Conservation (phyloP, 106 monocot genomes). For the Allium cepa region DNA sequence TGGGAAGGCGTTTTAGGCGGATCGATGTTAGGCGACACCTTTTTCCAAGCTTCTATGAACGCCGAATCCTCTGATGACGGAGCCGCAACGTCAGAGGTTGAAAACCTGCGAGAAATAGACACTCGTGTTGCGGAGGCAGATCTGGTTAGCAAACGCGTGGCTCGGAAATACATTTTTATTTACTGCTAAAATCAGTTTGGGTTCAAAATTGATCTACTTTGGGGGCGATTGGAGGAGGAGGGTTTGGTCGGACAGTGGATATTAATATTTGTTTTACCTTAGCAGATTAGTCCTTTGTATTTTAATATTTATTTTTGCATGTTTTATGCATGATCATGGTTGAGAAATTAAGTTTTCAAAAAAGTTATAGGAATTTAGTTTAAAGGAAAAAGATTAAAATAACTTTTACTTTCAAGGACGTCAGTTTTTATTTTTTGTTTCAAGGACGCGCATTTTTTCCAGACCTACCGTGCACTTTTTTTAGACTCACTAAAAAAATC, state of each 20-base stretch:
- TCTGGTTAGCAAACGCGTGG: conserved; percentile 1
- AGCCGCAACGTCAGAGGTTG: conserved; percentile 2
- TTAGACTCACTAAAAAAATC: no score
- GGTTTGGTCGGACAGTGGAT: not conserved
- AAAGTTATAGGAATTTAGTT: no score
- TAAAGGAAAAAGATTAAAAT: no score
- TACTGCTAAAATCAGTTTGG: not conserved
- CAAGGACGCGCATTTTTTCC: no score
- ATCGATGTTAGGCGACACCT: conserved; percentile 15
- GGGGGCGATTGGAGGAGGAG: not conserved
- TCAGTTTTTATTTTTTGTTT: no score
- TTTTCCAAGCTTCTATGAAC: conserved; percentile 54
- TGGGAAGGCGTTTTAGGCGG: conserved; percentile 58
- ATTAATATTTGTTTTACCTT: no score
- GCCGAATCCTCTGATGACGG: conserved; percentile 15
- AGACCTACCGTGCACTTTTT: no score
- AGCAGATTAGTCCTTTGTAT: no score
- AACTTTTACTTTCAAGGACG: no score
- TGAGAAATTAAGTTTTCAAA: no score
- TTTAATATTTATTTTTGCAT: no score
- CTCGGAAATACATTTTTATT: conserved; percentile 8
- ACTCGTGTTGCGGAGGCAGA: not conserved
- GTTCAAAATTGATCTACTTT: not conserved
- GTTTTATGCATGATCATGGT: no score
- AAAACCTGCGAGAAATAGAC: not conserved